Conservation (phyloP, 768 basidiomycete genomes). For the Mycena floridula region DNA sequence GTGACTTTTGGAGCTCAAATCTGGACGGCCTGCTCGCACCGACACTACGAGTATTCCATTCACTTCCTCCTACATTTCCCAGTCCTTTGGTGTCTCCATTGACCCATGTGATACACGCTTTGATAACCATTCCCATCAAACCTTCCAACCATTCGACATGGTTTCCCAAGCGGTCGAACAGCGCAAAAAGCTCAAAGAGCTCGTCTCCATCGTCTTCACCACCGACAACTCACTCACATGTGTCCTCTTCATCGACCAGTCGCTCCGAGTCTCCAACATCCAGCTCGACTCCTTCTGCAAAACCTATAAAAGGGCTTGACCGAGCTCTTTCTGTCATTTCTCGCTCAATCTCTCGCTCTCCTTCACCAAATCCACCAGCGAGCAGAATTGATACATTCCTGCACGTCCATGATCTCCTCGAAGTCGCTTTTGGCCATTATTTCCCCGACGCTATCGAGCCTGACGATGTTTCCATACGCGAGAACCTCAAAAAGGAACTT, state of each 20-base stretch:
- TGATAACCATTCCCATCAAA: slow-evolving; percentile 73
- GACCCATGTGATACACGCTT: slow-evolving; percentile 74
- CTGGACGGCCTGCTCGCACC: slow-evolving; percentile 73
- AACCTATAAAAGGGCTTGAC: slow-evolving; percentile 40
- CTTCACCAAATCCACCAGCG: slow-evolving; percentile 29
- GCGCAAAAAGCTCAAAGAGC: slow-evolving; percentile 25
- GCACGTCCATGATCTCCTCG: slow-evolving; percentile 64
- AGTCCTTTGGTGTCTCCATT: slow-evolving; percentile 68
- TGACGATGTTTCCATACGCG: slow-evolving; percentile 58
- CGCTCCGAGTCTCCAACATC: slow-evolving; percentile 34
- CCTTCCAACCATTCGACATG: slow-evolving; percentile 50
- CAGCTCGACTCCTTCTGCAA: slow-evolving; percentile 15
- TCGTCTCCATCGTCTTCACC: slow-evolving; percentile 31
- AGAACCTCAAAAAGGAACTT: slow-evolving; percentile 38
- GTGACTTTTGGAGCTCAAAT: slow-evolving; percentile 69
- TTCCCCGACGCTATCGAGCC: slow-evolving; percentile 60
- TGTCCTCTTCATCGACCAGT: slow-evolving; percentile 26
- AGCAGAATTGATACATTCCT: slow-evolving; percentile 44
- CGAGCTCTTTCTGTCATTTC: slow-evolving; percentile 54
- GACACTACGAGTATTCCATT: slow-evolving; percentile 62
- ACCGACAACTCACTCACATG: slow-evolving; percentile 19
- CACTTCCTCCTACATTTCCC: slow-evolving; percentile 55
- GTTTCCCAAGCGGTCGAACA: slow-evolving; percentile 18
- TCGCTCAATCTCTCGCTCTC: slow-evolving; percentile 44
- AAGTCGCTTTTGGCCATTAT: slow-evolving; percentile 51